Percentiles rank a stretch among this genome's conserved stretches.
phyloP scores from a whole-genome alignment of 352 stramenopile species.

The Pythium dissimile region DNA sequence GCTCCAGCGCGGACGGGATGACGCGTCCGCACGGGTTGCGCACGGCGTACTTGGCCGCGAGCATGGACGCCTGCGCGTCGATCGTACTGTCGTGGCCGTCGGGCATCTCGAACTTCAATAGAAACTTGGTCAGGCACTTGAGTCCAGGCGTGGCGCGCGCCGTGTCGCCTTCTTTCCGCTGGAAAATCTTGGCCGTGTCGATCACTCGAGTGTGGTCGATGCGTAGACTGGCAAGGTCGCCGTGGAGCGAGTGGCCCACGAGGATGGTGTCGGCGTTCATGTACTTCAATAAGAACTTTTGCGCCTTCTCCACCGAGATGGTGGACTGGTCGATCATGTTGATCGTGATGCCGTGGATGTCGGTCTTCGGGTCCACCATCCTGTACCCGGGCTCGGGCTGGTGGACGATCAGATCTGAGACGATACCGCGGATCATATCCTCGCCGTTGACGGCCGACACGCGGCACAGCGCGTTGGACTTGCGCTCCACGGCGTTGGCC shows the following conservation, averaged over 20 bases:
- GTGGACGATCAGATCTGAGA: constrained; percentile 81
- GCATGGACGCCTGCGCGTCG: constrained; percentile 83
- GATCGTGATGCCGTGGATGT: constrained; percentile 81
- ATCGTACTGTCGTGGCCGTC: constrained; percentile 83
- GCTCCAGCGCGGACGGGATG: constrained; percentile 62
- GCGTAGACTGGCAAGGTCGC: constrained; percentile 66
- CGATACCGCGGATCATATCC: constrained; percentile 64
- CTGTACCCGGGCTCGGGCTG: constrained; percentile 57
- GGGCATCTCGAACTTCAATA: constrained; percentile 83
- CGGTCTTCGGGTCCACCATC: constrained; percentile 75
- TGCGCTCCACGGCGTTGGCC: constrained; percentile 18
- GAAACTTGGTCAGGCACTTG: constrained; percentile 72
- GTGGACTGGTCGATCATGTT: constrained; percentile 66
- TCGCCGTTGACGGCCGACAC: constrained; percentile 82
- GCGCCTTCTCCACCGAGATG: constrained; percentile 69
- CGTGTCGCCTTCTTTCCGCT: constrained; percentile 40
- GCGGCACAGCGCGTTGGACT: constrained; percentile 65
- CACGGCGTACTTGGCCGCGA: constrained; percentile 76
- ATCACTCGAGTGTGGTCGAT: constrained; percentile 80
- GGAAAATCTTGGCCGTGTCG: constrained; percentile 80
- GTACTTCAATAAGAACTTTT: constrained; percentile 86
- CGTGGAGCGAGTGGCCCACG: constrained; percentile 77
- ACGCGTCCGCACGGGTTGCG: constrained; percentile 52
- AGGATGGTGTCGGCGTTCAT: constrained; percentile 80
- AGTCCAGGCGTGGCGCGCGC: constrained; percentile 55